Conservation (phyloP, 371 early-diverging fungal genomes). For the Chytridiales sp. region DNA sequence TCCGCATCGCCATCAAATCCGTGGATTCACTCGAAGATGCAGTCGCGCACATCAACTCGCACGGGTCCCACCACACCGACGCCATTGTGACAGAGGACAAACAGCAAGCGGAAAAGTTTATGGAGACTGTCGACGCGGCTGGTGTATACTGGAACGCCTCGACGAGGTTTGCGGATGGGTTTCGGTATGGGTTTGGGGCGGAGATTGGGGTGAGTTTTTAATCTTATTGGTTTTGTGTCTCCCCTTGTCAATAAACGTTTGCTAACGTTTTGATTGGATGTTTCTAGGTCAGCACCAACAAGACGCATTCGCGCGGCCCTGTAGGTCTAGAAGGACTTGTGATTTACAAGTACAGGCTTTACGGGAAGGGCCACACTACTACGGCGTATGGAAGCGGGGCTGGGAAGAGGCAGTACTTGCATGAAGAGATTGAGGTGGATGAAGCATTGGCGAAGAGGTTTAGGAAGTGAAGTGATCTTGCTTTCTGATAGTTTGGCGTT, state of each 20-base stretch:
- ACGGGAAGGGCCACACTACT: constrained; percentile 85
- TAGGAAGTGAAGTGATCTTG: constrained; percentile 7
- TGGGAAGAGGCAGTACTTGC: constrained; percentile 72
- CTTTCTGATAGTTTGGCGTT: no score
- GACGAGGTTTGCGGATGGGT: constrained; percentile 96
- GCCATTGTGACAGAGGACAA: constrained; percentile 82
- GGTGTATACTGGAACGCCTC: constrained; percentile 96
- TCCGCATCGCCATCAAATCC: constrained; percentile 77
- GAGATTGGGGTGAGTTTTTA: constrained; percentile 80
- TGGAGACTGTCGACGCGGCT: constrained; percentile 92
- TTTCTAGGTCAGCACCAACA: constrained; percentile 81
- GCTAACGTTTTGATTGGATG: constrained; percentile 3
- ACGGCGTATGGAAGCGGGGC: constrained; percentile 69
- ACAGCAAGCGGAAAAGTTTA: constrained; percentile 73
- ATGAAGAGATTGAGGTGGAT: constrained; percentile 34
- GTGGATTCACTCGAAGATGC: constrained; percentile 78
- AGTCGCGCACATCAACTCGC: constrained; percentile 86
- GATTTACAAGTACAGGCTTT: constrained; percentile 91
- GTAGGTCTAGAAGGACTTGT: constrained; percentile 95
- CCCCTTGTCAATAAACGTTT: neutral
- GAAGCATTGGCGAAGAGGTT: constrained; percentile 8
- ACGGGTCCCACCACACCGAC: constrained; percentile 95
- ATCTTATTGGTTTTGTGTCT: constrained; percentile 4
- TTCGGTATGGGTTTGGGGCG: constrained; percentile 96
- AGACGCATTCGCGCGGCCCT: constrained; percentile 97